Evolutionary conservation across 2,329 filamentous ascomycete species (phyloP).

Genomic region (Epichloe sylvatica): DNA sequence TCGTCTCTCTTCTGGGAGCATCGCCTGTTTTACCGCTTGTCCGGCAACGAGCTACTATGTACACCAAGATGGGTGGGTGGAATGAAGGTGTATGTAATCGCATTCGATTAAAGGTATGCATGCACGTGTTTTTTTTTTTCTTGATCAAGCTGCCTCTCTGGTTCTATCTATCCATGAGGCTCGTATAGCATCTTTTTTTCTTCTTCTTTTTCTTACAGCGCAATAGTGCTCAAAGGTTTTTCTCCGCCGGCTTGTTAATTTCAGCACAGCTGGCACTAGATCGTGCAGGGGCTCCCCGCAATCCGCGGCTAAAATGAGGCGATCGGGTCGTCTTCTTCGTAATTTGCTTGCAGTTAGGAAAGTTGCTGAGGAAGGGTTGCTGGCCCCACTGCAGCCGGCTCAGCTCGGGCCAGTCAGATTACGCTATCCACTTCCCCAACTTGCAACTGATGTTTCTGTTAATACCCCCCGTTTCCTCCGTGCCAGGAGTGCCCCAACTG

Average conservation of each 20-base stretch:
- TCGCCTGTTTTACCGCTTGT: slow-evolving; percentile 2
- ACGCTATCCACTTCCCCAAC: too few relatives aligned
- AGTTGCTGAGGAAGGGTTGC: too few relatives aligned
- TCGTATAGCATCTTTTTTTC: too few relatives aligned
- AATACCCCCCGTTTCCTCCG: too few relatives aligned
- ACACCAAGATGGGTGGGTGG: background rate
- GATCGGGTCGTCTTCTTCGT: background rate
- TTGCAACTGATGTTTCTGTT: too few relatives aligned
- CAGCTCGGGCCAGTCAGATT: too few relatives aligned
- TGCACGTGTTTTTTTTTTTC: too few relatives aligned
- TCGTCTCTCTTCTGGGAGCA: background rate
- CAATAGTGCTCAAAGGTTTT: too few relatives aligned
- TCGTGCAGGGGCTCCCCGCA: background rate
- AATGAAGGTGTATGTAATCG: background rate
- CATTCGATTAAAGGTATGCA: background rate
- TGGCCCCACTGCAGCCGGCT: background rate
- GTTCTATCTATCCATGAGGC: too few relatives aligned
- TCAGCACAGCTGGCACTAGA: background rate
- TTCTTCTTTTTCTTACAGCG: too few relatives aligned
- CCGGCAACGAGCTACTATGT: background rate
- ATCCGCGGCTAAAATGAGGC: background rate
- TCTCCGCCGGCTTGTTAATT: background rate
- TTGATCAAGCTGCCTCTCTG: too few relatives aligned
- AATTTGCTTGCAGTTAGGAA: background rate
- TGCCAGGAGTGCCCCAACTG: too few relatives aligned